Conservation (phyloP, 169 alveolate genomes). For the Cryptosporidium muris region DNA sequence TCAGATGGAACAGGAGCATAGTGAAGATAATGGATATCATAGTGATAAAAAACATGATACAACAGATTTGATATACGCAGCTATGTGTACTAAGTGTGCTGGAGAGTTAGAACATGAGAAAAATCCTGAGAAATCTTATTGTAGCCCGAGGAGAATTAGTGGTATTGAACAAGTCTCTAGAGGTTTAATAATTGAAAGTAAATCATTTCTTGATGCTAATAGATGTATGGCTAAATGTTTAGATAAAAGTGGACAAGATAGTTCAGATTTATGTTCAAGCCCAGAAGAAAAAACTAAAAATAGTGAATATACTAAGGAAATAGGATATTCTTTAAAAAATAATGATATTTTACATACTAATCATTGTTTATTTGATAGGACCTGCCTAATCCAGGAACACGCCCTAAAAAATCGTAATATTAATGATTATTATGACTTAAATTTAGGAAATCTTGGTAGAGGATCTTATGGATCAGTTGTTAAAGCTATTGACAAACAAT, state of each 20-base stretch:
- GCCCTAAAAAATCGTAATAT: constrained; percentile 73
- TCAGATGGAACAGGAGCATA: not conserved
- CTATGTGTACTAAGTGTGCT: constrained; percentile 71
- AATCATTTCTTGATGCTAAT: constrained; percentile 67
- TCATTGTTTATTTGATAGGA: constrained; percentile 53
- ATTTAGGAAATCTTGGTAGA: constrained; percentile 84
- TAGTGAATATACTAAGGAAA: constrained; percentile 4
- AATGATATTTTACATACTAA: not conserved
- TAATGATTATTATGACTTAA: constrained; percentile 83
- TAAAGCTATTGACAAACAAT: constrained; percentile 85
- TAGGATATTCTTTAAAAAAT: not conserved
- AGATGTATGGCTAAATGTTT: constrained; percentile 1
- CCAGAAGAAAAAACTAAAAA: constrained; percentile 54
- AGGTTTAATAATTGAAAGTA: constrained; percentile 58
- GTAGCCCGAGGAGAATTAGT: constrained; percentile 47
- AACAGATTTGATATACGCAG: constrained; percentile 33
- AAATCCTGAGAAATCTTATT: constrained; percentile 52
- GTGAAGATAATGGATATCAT: not conserved
- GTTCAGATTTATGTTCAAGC: constrained; percentile 36
- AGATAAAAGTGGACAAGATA: not conserved
- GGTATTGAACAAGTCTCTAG: constrained; percentile 60
- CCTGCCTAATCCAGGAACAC: constrained; percentile 62
- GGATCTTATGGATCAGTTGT: constrained; percentile 90
- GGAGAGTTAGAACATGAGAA: constrained; percentile 57
- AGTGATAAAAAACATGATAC: not conserved